Conservation (phyloP, 352 stramenopile species). For the Phytophthora boehmeriae region DNA sequence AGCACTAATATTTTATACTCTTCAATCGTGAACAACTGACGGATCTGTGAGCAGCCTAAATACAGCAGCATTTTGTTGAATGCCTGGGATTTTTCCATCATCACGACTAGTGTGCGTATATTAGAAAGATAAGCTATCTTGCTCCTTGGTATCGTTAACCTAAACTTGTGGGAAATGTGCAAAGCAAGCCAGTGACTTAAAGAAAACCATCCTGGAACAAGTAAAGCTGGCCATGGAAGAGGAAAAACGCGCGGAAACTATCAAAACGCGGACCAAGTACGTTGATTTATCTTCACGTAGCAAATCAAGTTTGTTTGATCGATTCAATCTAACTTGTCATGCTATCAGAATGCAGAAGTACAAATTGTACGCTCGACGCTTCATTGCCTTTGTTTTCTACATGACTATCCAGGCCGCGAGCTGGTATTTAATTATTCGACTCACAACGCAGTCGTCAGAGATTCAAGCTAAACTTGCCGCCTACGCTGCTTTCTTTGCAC, state of each 20-base stretch:
- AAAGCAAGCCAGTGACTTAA: slow-evolving; percentile 64
- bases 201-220: slow-evolving; percentile 64
- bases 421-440: slow-evolving; percentile 75
- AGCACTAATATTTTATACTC: neutral
- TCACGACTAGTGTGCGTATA: slow-evolving; percentile 42
- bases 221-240: slow-evolving; percentile 63
- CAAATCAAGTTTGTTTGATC: neutral
- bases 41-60: slow-evolving; percentile 36
- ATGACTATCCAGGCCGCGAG: slow-evolving; percentile 63
- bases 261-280: slow-evolving; percentile 58
- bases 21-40: too few species aligned
- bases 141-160: neutral
- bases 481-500: slow-evolving; percentile 47
- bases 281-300: neutral
- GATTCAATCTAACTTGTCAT: neutral
- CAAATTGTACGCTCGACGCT: slow-evolving; percentile 54
- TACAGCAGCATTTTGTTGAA: slow-evolving; percentile 73
- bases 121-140: neutral
- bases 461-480: slow-evolving; percentile 53
- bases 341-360: slow-evolving; percentile 54
- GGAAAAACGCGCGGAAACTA: slow-evolving; percentile 54
- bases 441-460: slow-evolving; percentile 72
- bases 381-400: slow-evolving; percentile 63
- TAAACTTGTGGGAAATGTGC: neutral
- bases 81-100: slow-evolving; percentile 72